These are phyloP conservation scores for Coniochaeta sp. DNA, from an alignment of 2,329 filamentous ascomycete species.

Conservation along the genomic window DNA sequence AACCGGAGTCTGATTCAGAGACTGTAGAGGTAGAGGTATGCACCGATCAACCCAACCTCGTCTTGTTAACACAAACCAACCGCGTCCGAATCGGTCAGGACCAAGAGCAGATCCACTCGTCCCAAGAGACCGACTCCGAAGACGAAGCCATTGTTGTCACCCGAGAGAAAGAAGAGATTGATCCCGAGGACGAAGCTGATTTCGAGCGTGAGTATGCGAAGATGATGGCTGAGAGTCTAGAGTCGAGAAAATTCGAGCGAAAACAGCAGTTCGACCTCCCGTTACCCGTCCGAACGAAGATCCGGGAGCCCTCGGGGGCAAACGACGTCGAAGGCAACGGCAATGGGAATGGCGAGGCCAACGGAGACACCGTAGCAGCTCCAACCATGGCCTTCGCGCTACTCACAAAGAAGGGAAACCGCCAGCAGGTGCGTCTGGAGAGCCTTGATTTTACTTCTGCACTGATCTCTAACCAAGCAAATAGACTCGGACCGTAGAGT, in stretches of 20 bases:
- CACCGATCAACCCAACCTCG: not conserved
- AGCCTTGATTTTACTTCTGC: not conserved
- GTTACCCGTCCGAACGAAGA: slow-evolving; percentile 73
- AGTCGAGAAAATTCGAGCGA: slow-evolving; percentile 91
- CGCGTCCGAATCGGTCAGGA: slow-evolving; percentile 28
- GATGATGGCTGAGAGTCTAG: slow-evolving; percentile 95
- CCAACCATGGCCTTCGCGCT: slow-evolving; percentile 94
- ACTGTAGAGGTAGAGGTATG: slow-evolving; percentile 48
- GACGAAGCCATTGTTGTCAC: slow-evolving; percentile 91
- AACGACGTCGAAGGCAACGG: slow-evolving; percentile 24
- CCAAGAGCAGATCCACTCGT: slow-evolving; percentile 39
- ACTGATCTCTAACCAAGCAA: not conserved
- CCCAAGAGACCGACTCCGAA: slow-evolving; percentile 57
- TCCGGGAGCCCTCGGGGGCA: slow-evolving; percentile 45
- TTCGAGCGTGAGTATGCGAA: slow-evolving; percentile 98
- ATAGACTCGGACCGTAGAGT: slow-evolving; percentile 82
- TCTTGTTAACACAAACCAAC: slow-evolving; percentile 5
- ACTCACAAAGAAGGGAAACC: slow-evolving; percentile 91
- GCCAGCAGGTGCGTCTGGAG: slow-evolving; percentile 64
- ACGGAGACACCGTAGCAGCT: slow-evolving; percentile 6
- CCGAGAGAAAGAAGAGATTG: slow-evolving; percentile 79
- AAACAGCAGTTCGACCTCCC: slow-evolving; percentile 96
- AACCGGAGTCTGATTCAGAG: slow-evolving; percentile 49
- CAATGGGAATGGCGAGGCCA: slow-evolving; percentile 13
- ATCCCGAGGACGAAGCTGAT: slow-evolving; percentile 91